Percentiles rank a stretch among this genome's conserved stretches.
Evolutionary conservation across 129 eudicot species (phyloP).

Genomic region (Gnaphalium uliginosum): DNA sequence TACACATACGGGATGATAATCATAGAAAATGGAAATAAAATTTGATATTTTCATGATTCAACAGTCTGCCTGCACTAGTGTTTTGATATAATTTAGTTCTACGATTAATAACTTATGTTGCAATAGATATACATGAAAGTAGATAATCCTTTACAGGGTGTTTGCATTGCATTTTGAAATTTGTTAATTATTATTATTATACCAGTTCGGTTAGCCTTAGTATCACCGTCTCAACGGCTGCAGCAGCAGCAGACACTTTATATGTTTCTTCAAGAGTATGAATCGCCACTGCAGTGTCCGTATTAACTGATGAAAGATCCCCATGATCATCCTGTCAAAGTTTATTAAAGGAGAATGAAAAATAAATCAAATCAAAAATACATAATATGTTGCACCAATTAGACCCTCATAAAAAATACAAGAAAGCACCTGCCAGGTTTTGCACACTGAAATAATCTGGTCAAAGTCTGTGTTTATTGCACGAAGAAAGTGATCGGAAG

Average conservation of each 20-base stretch:
- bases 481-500: slow-evolving; percentile 92
- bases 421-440: slow-evolving; percentile 76
- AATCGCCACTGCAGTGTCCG: slow-evolving; percentile 93
- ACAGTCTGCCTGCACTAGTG: background rate
- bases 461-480: slow-evolving; percentile 94
- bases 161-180: no score
- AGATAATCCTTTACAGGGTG: no score
- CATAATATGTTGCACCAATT: background rate
- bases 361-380: background rate
- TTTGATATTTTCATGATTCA: background rate
- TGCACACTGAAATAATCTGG: slow-evolving; percentile 87
- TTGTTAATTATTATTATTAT: background rate
- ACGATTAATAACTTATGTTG: background rate
- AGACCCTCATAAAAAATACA: background rate
- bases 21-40: background rate
- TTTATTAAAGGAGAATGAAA: background rate
- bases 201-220: slow-evolving; percentile 75
- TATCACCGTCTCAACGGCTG: slow-evolving; percentile 82
- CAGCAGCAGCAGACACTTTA: slow-evolving; percentile 84
- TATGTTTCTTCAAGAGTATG: slow-evolving; percentile 93
- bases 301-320: slow-evolving; percentile 81
- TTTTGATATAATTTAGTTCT: no score
- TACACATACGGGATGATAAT: background rate
- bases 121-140: background rate
- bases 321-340: slow-evolving; percentile 41